Evolutionary conservation across 345 rosid genomes (phyloP).

Genomic region (Eucalyptus sp.): DNA sequence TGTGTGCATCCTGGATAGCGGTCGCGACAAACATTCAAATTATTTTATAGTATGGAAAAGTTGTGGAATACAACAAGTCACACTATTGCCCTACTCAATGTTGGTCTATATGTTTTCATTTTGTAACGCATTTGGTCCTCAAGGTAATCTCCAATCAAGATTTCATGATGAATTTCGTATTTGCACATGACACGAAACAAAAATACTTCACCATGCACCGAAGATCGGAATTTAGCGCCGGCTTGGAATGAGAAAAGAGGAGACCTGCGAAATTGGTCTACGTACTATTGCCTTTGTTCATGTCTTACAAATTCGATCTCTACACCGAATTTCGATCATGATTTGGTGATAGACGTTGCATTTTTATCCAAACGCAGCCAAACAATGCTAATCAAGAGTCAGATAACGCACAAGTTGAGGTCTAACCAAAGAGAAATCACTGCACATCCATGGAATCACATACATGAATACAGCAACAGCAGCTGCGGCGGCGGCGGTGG

Average conservation of each 20-base stretch:
- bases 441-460: neutral
- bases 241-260: neutral
- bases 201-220: no score
- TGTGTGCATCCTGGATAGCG: no score
- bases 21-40: no score
- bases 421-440: accelerated
- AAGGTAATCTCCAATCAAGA: no score
- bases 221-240: no score
- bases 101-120: no score
- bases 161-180: no score
- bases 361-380: neutral
- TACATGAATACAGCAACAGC: neutral
- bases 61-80: no score
- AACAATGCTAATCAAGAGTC: neutral
- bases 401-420: neutral
- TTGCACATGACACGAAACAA: accelerated
- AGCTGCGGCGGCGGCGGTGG: neutral
- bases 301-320: neutral
- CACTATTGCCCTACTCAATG: no score
- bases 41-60: no score
- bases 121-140: no score
- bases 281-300: accelerated
- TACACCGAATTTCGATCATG: neutral
- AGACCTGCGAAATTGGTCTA: accelerated
- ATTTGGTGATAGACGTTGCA: neutral